Evolutionary conservation across 2,329 filamentous ascomycete genomes (phyloP).

Genomic region (Arachnomyces sp.): DNA sequence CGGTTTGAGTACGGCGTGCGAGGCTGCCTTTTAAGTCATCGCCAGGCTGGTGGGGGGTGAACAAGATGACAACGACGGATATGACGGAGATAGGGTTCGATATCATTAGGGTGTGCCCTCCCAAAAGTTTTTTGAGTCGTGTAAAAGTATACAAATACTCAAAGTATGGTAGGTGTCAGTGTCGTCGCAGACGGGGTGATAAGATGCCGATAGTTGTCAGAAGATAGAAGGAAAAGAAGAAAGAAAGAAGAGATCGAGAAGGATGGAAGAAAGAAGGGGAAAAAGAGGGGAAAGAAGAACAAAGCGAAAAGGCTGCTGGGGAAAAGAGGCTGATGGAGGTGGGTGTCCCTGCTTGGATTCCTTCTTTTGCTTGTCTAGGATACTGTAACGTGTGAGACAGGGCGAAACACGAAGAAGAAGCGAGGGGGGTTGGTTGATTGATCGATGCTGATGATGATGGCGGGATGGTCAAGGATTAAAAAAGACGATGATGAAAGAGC

Average conservation of each 20-base stretch:
- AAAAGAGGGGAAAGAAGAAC: conserved; percentile 6
- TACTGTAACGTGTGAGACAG: no score
- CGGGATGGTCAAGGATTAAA: conserved; percentile 2
- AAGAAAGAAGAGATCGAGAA: conserved; percentile 7
- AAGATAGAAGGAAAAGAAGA: conserved; percentile 7
- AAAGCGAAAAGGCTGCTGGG: conserved; percentile 3
- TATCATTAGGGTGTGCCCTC: no score
- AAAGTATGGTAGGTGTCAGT: conserved; percentile 14
- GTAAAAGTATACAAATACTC: no score
- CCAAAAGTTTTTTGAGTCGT: no score
- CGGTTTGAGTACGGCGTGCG: no score
- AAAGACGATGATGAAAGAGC: conserved; percentile 2
- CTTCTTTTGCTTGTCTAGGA: no score
- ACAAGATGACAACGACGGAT: not conserved
- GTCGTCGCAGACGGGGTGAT: conserved; percentile 12
- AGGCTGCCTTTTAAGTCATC: not conserved
- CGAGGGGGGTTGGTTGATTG: not conserved
- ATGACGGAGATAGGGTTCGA: conserved; percentile 1
- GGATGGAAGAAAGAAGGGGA: conserved; percentile 12
- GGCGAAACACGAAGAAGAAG: not conserved
- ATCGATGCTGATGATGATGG: conserved; percentile 4
- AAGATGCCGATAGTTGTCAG: conserved; percentile 2
- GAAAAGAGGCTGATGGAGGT: no score
- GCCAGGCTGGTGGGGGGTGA: not conserved
- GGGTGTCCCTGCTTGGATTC: no score